phyloP scores from a whole-genome alignment of 1,284 basidiomycete species.

The Meripilus lineatus region DNA sequence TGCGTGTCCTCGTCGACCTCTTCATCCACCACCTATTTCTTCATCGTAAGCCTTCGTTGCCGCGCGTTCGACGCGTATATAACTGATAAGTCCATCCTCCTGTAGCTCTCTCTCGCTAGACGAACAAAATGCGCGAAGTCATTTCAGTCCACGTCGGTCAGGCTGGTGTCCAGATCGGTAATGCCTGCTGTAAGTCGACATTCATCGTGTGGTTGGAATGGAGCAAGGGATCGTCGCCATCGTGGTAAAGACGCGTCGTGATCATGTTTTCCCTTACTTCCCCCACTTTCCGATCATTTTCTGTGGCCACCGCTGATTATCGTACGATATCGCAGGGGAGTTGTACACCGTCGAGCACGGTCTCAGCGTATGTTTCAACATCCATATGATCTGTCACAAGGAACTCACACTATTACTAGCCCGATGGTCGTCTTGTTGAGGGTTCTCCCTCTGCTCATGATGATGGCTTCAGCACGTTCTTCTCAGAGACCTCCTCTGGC shows the following conservation, averaged over 20 bases:
- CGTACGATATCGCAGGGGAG: conserved; percentile 44
- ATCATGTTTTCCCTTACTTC: conserved; percentile 1
- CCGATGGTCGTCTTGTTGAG: conserved; percentile 85
- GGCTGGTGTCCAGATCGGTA: conserved; percentile 96
- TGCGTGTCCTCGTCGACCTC: conserved; percentile 30
- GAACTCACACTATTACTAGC: too few relatives aligned
- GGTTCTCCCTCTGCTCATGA: conserved; percentile 72
- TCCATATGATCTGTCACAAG: too few relatives aligned
- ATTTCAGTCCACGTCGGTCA: conserved; percentile 94
- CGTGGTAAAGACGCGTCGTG: conserved; percentile 29
- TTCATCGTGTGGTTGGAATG: conserved; percentile 6
- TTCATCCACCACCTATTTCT: conserved; percentile 23
- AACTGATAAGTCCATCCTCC: conserved; percentile 6
- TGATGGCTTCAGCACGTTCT: conserved; percentile 97
- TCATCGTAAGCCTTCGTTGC: conserved; percentile 25
- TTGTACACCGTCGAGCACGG: conserved; percentile 97
- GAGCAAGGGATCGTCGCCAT: not conserved
- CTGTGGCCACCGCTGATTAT: conserved; percentile 28
- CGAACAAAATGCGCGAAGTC: conserved; percentile 77
- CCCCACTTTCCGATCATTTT: not conserved
- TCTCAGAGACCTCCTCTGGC: conserved; percentile 88
- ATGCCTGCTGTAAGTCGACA: conserved; percentile 81
- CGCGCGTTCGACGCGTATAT: conserved; percentile 4
- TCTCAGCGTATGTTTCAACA: conserved; percentile 74
- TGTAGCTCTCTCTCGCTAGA: conserved; percentile 19